Evolutionary conservation across 352 stramenopile genomes (phyloP).

Genomic region (Phytophthora sp.): DNA sequence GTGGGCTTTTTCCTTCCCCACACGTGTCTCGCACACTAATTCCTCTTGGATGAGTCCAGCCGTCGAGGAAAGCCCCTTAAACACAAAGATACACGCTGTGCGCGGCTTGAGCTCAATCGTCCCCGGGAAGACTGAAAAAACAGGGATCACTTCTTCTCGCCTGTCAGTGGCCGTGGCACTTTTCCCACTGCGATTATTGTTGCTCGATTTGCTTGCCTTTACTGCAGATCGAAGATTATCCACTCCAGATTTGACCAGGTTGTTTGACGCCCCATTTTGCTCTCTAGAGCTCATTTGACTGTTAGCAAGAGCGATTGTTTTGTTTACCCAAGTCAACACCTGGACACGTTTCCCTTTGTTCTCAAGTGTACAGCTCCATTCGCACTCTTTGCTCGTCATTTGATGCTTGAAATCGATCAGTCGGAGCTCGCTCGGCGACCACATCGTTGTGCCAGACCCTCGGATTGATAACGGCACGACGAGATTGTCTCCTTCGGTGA

Average conservation of each 20-base stretch:
- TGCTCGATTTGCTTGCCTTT: conserved; percentile 22
- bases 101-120: conserved; percentile 94
- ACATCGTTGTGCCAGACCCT: conserved; percentile 95
- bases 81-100: conserved; percentile 94
- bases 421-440: conserved; percentile 87
- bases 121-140: conserved; percentile 91
- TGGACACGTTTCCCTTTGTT: conserved; percentile 95
- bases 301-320: conserved; percentile 32
- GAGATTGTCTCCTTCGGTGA: conserved; percentile 92
- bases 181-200: conserved; percentile 29
- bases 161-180: conserved; percentile 11
- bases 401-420: conserved; percentile 93
- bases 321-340: conserved; percentile 93
- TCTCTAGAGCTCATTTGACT: conserved; percentile 25
- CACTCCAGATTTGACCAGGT: conserved; percentile 1
- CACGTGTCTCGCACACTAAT: conserved; percentile 91
- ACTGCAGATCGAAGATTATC: conserved; percentile 15
- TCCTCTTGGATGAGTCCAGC: conserved; percentile 80
- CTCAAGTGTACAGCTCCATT: conserved; percentile 94
- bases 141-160: conserved; percentile 50
- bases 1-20: conserved; percentile 92
- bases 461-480: conserved; percentile 89
- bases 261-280: conserved; percentile 24
- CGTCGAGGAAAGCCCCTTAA: conserved; percentile 81
- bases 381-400: conserved; percentile 90